Conservation (phyloP, 179 eudicot species). For the Patellifolia procumbens region DNA sequence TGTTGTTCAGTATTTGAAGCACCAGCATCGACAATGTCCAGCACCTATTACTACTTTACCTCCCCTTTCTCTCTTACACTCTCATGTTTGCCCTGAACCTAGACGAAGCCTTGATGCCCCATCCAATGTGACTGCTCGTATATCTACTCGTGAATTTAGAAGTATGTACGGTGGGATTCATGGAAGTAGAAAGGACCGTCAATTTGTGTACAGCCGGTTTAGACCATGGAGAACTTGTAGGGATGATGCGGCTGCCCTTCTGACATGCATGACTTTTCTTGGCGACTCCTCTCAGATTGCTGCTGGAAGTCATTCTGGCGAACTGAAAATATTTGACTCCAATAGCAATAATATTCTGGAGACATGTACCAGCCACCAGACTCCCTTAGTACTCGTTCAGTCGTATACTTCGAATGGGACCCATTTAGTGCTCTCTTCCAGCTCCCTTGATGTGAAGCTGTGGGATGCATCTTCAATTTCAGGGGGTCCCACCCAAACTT, state of each 20-base stretch:
- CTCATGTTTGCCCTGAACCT: constrained; percentile 97
- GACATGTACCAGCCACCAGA: constrained; percentile 66
- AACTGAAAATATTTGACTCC: constrained; percentile 81
- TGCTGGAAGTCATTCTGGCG: constrained; percentile 82
- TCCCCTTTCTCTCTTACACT: constrained; percentile 88
- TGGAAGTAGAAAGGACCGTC: constrained; percentile 84
- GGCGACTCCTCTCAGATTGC: constrained; percentile 87
- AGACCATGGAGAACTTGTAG: constrained; percentile 93
- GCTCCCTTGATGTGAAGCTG: constrained; percentile 74
- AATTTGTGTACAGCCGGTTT: constrained; percentile 88
- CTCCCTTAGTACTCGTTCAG: constrained; percentile 66
- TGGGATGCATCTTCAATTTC: constrained; percentile 90
- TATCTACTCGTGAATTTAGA: constrained; percentile 78
- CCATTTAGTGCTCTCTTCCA: constrained; percentile 78
- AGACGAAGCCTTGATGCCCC: constrained; percentile 84
- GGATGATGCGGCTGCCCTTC: constrained; percentile 69
- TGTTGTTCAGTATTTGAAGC: constrained; percentile 90
- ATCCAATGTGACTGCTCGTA: constrained; percentile 85
- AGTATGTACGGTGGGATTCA: constrained; percentile 88
- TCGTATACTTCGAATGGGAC: constrained; percentile 55
- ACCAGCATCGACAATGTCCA: constrained; percentile 98
- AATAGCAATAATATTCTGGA: constrained; percentile 68
- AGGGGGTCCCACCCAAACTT: constrained; percentile 78
- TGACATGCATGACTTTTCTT: constrained; percentile 84
- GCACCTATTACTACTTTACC: constrained; percentile 98